Evolutionary conservation across 1,284 basidiomycete genomes (phyloP), one percentile per base, ranked within the genome.

Genomic region (Sporisorium reilianum): DNA sequence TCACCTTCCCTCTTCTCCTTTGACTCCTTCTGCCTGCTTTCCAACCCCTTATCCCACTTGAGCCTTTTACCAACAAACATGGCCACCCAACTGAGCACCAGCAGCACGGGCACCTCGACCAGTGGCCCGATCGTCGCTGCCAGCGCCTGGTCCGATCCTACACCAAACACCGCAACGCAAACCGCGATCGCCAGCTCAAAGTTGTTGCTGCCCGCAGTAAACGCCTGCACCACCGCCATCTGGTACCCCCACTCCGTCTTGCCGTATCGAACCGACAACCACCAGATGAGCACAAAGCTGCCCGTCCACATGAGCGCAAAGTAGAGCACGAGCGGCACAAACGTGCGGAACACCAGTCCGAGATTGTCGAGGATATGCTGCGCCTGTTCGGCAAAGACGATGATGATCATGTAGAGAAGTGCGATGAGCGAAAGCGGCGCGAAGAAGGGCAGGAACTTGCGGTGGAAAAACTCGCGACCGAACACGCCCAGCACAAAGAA

Each of bases 271-370:
- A 65, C 51, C 2, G 64, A 72, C 26, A 82, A 53, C 48, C 54
- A 59, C 79, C 75, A 80, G 18, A 92, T 85, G 16, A 90, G 77
- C 36, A 83, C 85, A 75, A 93, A 93, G 0, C 90, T 88, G 1
- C 86, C 84, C 3, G 87, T 87, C 91, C 92, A 94, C 89, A 93
- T 92, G 82, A 93, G 85, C 25, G 88, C 74, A 81, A 94, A 94
- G 86, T 94, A 94, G 36, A 86, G 58, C 0, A 85, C 86, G 85
- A 93, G 88, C 0, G 93, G 93, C 2, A 93, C 92, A 71, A 92
- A 90, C 0, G 84, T 85, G 38, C 80, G 59, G 34, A 77, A 77
- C 3, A 75, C 68, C 16, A 62, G 66, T 11, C 79, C 77, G 23
- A 80, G 56, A 53, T 81, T 77, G 63, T 81, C 58, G 42, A 83